These are phyloP conservation scores for Nothophaeocryptopus gaeumannii DNA, from an alignment of 2,329 filamentous ascomycete species.

Conservation along the genomic window DNA sequence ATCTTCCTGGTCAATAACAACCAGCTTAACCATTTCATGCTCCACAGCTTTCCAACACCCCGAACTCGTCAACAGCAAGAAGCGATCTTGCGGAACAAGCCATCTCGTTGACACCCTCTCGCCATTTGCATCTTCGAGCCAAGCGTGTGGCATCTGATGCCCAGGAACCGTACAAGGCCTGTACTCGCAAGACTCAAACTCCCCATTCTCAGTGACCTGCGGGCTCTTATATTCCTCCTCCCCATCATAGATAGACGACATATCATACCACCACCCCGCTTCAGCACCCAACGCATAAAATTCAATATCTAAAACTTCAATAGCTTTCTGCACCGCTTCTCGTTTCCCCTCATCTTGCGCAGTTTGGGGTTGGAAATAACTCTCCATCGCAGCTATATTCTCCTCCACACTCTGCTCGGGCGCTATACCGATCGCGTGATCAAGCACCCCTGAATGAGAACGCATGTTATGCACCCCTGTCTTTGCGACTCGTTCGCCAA, in stretches of 20 bases:
- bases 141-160: slow-evolving; percentile 1
- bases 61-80: neutral
- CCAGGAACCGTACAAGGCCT: neutral
- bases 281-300: neutral
- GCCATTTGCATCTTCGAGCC: neutral
- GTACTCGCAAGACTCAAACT: neutral
- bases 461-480: neutral
- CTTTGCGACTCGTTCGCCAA: neutral
- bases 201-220: neutral
- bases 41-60: neutral
- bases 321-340: neutral
- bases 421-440: neutral
- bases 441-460: neutral
- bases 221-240: neutral
- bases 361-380: neutral
- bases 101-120: slow-evolving; percentile 2
- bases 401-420: neutral
- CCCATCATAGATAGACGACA: neutral
- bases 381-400: neutral
- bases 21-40: neutral
- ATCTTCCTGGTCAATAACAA: neutral
- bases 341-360: neutral
- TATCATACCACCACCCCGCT: neutral
- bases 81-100: neutral
- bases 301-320: neutral